Base-by-base conservation (phyloP, 805 yeast genomes). In the Maudiozyma turicensis region DNA sequence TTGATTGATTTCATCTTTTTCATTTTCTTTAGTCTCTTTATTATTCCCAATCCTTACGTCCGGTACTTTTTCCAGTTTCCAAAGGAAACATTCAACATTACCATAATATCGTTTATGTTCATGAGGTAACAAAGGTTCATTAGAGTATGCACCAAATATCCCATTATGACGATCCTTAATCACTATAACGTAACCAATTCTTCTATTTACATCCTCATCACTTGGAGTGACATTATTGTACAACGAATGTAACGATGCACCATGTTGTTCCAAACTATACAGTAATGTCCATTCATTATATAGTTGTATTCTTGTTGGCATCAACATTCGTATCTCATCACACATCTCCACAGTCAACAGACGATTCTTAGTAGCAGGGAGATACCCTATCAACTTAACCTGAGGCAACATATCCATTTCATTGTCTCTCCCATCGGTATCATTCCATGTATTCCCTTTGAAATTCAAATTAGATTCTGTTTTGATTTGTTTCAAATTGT, bases 81-180 rank as follows among this genome's bases (percentile, higher is more conserved):
- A 91, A 26, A 91, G 72, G 58, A 93, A 90, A 61, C 98, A 89
- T 64, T 91, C 96, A 0, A 97, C 96, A 67, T 90, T 90, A 0
- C 99, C 99, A 57, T 82, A 85, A 67, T 82, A 91, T 50, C 86
- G 73, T 58, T 78, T 79, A 45, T 77, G 77, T 45, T 86, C 95
- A 50, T 82, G 76, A 1, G 89, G 84, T 50, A 77, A 80, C 50
- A 86, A 73, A 48, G 76, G 72, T 56, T 86, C 95, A 63, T 88
- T 88, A 44, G 81, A 55, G 63, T 79, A 90, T 11, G 87, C 83
- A 0, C 97, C 97, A 69, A 90, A 89, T 41, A 78, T 65, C 30
- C 78, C 75, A 49, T 78, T 78, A 15, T 73, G 67, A 11, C 74
- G 69, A 61, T 93, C 98, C 61, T 75, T 75, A 5, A 93, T 72